Evolutionary conservation across 768 basidiomycete genomes (phyloP), one percentile per base, ranked within the genome.

Genomic region (Lactarius evosmus): DNA sequence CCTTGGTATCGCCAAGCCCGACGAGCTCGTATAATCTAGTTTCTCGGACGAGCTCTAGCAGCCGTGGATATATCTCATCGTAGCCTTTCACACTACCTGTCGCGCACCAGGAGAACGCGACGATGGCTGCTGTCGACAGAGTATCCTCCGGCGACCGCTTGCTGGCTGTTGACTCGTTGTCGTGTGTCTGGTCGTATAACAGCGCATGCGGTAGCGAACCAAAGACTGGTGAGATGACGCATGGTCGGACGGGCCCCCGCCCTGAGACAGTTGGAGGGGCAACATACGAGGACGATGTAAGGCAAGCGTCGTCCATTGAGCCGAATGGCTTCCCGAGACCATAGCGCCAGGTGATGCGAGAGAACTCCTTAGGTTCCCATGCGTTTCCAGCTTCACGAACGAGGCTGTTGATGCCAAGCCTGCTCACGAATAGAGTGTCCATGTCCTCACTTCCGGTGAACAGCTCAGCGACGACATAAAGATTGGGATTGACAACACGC

Each of bases 401-500:
- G 72, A 98, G 77, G 73, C 89, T 93, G 74, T 98, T 98, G 75
- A 99, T 83, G 0, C 97, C 97, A 57, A 98, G 78, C 63, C 91
- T 85, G 70, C 91, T 88, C 36, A 98, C 96, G 72, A 98, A 98
- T 32, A 91, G 73, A 19, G 90, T 76, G 71, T 99, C 97, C 86
- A 86, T 96, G 62, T 95, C 91, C 76, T 97, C 93, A 69, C 82
- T 93, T 5, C 97, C 97, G 0, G 97, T 98, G 73, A 98, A 99
- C 46, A 99, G 82, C 75, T 99, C 97, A 2, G 97, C 97, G 70
- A 93, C 94, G 36, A 99, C 85, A 71, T 98, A 98, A n/a, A 99
- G 80, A 70, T 98, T 82, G 1, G 95, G 95, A 68, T 93, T 93
- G 57, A 86, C 85, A 25, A 86, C 86, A 34, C 97, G 84, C 7